Base-by-base conservation (phyloP, 805 yeast species). In the Debaryomyces tyrocola region DNA sequence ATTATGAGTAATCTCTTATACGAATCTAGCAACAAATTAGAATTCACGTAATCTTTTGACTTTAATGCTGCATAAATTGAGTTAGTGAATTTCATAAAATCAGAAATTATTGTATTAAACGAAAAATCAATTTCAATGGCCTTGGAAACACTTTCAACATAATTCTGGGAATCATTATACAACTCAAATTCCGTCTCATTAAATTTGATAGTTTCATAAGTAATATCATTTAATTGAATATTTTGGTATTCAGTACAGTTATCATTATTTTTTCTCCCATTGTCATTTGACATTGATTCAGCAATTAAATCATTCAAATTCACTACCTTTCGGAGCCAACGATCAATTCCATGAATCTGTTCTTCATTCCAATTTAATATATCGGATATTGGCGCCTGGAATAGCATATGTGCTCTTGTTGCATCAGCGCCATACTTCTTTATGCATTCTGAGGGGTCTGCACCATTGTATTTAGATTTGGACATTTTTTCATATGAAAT, bases 401-500 rank as follows among this genome's bases (percentile, higher is more conserved):
- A 94, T 11, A 94, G 66, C 49, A 94, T 82, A 60, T 92, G 97
- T 0, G 98, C 98, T 50, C 98, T 78, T 0, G 92, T 87, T 0
- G 96, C 90, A 70, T 94, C 99, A 1, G 97, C 90, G 3, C 99
- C 98, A 63, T 89, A 88, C 33, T 69, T 73, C 9, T 58, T 60
- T 21, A 94, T 90, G 55, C 92, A 87, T 48, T 77, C 79, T 0
- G 74, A 79, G 0, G 98, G 98, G 59, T 92, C 96, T 2, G 88
- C 96, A 12, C 99, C 99, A 59, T 94, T 94, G 60, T 83, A 84
- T 60, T 94, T 94, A 0, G 97, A 91, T 66, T 94, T 94, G 1
- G 97, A 91, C 99, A 94, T 94, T 60, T 94, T 94, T 60, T 94
- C 98, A 60, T 64, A 90, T 0, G 88, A 69, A 1, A 87, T 62